Conservation (phyloP, 1,139 yeast genomes). For the Blastobotrys capitulatus region DNA sequence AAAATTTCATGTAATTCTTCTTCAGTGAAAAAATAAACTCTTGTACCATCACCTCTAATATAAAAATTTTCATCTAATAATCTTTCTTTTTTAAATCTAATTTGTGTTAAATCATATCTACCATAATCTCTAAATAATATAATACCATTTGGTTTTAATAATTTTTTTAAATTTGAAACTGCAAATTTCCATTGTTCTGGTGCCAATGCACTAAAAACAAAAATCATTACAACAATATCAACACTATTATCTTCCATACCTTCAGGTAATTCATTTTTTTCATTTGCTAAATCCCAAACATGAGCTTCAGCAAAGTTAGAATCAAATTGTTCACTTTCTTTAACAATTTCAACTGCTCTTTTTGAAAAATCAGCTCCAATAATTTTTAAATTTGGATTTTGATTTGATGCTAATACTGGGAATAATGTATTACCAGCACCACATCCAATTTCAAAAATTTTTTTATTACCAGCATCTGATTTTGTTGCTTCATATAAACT, state of each 20-base stretch:
- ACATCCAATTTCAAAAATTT: constrained; percentile 90
- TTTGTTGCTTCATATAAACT: constrained; percentile 70
- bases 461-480: constrained; percentile 60
- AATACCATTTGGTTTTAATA: constrained; percentile 89
- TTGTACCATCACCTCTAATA: constrained; percentile 95
- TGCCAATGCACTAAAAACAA: constrained; percentile 86
- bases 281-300: constrained; percentile 92
- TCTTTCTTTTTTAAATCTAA: constrained; percentile 85
- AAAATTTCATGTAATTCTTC: constrained; percentile 80
- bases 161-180: constrained; percentile 56
- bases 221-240: constrained; percentile 88
- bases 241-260: constrained; percentile 76
- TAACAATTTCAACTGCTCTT: constrained; percentile 84
- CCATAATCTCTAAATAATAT: constrained; percentile 92
- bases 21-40: constrained; percentile 95
- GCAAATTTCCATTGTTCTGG: constrained; percentile 92
- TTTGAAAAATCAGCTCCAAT: constrained; percentile 88
- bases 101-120: constrained; percentile 91
- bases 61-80: constrained; percentile 87
- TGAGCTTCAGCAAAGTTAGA: constrained; percentile 69
- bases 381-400: constrained; percentile 67
- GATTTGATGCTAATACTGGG: constrained; percentile 77
- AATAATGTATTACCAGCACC: constrained; percentile 98
- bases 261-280: constrained; percentile 70
- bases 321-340: constrained; percentile 53